Conservation (phyloP, 768 basidiomycete genomes). For the Auricularia heimuer region DNA sequence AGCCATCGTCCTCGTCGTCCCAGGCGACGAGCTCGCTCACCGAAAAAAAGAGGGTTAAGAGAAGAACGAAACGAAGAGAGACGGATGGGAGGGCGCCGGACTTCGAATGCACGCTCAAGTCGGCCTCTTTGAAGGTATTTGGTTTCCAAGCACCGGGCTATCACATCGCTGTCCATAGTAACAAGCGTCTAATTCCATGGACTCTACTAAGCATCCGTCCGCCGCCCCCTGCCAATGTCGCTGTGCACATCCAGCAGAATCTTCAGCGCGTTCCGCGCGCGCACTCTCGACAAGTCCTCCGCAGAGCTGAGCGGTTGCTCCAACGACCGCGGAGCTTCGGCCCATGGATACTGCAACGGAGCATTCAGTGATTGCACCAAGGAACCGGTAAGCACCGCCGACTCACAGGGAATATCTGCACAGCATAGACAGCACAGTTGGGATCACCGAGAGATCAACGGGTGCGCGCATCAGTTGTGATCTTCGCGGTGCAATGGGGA, state of each 20-base stretch:
- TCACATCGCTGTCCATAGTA: not conserved
- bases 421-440: conserved; percentile 2
- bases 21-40: no score
- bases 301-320: conserved; percentile 57
- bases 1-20: no score
- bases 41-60: conserved; percentile 29
- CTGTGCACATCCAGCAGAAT: conserved; percentile 83
- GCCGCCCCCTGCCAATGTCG: conserved; percentile 56
- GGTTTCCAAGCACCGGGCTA: not conserved
- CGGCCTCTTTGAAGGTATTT: conserved; percentile 5
- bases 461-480: not conserved
- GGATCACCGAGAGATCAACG: not conserved
- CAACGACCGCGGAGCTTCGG: conserved; percentile 52
- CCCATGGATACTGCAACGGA: conserved; percentile 64
- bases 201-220: not conserved
- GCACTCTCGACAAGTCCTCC: conserved; percentile 74
- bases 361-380: not conserved
- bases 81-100: conserved; percentile 19
- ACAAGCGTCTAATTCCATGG: not conserved
- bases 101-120: conserved; percentile 15
- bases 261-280: conserved; percentile 92
- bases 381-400: not conserved
- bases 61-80: conserved; percentile 27
- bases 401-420: conserved; percentile 2
- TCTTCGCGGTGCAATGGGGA: not conserved